Evolutionary conservation across 1,139 yeast genomes (phyloP).

Genomic region (Eremothecium cymbalariae): DNA sequence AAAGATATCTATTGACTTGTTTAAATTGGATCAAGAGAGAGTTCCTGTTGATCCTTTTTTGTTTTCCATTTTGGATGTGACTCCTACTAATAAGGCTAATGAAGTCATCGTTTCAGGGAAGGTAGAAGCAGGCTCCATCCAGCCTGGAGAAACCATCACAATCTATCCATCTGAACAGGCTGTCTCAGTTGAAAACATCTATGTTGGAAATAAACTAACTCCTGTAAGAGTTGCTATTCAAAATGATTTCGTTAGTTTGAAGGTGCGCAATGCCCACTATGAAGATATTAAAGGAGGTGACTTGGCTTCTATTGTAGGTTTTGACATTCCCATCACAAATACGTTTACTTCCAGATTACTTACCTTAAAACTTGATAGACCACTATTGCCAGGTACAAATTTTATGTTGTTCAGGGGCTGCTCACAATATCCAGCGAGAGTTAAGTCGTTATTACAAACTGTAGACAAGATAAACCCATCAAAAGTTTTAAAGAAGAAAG

Average conservation of each 20-base stretch:
- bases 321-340: conserved; percentile 42
- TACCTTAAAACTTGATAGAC: conserved; percentile 63
- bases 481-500: conserved; percentile 41
- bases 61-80: conserved; percentile 37
- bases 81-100: conserved; percentile 23
- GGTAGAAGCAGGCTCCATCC: conserved; percentile 65
- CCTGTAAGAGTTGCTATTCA: conserved; percentile 43
- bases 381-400: conserved; percentile 76
- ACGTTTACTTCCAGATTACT: conserved; percentile 50
- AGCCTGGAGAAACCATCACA: conserved; percentile 63
- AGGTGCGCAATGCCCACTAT: conserved; percentile 41
- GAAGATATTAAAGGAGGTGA: conserved; percentile 69
- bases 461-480: conserved; percentile 39
- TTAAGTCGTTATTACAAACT: conserved; percentile 48
- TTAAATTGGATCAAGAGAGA: conserved; percentile 27
- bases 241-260: conserved; percentile 63
- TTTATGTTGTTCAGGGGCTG: conserved; percentile 78
- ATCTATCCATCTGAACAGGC: conserved; percentile 49
- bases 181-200: conserved; percentile 40
- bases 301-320: conserved; percentile 47
- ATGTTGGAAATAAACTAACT: conserved; percentile 27
- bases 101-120: conserved; percentile 50
- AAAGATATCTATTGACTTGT: conserved; percentile 24
- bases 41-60: conserved; percentile 32
- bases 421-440: conserved; percentile 64